phyloP scores from a whole-genome alignment of 176 grass and related monocot species.

The Cymbopogon citratus region DNA sequence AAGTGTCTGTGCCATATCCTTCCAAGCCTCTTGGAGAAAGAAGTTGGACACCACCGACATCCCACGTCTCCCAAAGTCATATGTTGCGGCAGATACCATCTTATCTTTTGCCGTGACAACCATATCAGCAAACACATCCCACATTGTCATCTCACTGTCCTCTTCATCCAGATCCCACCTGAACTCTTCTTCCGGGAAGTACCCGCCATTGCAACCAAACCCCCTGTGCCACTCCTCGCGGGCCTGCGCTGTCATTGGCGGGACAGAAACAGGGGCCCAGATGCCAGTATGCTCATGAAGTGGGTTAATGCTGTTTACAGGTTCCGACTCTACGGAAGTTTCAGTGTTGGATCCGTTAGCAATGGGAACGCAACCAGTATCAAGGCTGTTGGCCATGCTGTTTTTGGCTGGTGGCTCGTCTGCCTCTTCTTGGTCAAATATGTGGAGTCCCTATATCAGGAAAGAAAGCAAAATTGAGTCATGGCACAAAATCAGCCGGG shows the following conservation, averaged over 20 bases:
- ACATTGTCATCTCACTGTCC: conserved; percentile 72
- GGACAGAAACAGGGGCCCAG: conserved; percentile 86
- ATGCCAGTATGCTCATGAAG: conserved; percentile 72
- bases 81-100: conserved; percentile 39
- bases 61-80: conserved; percentile 39
- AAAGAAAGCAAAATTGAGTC: conserved; percentile 11
- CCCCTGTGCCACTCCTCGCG: conserved; percentile 62
- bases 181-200: conserved; percentile 66
- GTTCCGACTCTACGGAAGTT: conserved; percentile 10
- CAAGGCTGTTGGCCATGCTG: neutral
- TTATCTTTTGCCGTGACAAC: conserved; percentile 52
- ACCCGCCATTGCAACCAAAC: conserved; percentile 42
- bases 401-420: neutral
- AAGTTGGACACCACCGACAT: conserved; percentile 52
- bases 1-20: conserved; percentile 61
- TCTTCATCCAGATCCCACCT: conserved; percentile 62
- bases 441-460: conserved; percentile 8
- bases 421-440: conserved; percentile 38
- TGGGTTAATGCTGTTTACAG: conserved; percentile 30
- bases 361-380: neutral
- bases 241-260: conserved; percentile 62
- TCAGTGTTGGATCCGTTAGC: neutral
- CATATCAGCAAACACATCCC: conserved; percentile 85
- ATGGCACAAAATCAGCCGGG: neutral
- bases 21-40: conserved; percentile 75